Conservation (phyloP, 192 early-diverging fungal genomes). For the Coemansia sp. region DNA sequence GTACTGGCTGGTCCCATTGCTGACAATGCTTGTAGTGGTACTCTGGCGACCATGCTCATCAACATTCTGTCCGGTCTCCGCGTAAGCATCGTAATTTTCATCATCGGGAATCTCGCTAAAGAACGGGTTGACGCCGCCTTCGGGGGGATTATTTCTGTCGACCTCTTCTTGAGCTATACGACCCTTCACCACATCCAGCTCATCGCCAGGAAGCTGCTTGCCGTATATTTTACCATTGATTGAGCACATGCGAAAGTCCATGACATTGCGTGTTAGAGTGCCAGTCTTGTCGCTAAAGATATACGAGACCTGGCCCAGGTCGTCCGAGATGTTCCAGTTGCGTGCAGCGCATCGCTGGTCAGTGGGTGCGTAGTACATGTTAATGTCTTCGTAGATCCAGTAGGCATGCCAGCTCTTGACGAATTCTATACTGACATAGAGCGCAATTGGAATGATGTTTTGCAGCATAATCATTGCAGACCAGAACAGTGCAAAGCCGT, state of each 20-base stretch:
- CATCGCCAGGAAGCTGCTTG: slow-evolving; percentile 65
- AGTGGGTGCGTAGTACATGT: slow-evolving; percentile 69
- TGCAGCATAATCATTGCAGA: slow-evolving; percentile 90
- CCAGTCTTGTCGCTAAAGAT: slow-evolving; percentile 98
- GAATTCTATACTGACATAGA: slow-evolving; percentile 93
- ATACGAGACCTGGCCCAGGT: slow-evolving; percentile 95
- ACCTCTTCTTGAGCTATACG: slow-evolving; percentile 56
- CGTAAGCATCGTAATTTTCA: slow-evolving; percentile 15
- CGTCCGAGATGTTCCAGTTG: slow-evolving; percentile 92
- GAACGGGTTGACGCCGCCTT: slow-evolving; percentile 46
- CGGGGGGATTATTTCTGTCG: slow-evolving; percentile 55
- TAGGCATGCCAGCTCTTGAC: slow-evolving; percentile 82
- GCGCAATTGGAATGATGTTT: slow-evolving; percentile 93
- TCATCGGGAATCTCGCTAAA: slow-evolving; percentile 47
- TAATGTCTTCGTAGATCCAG: slow-evolving; percentile 88
- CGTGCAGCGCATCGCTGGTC: slow-evolving; percentile 44
- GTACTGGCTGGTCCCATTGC: slow-evolving; percentile 43
- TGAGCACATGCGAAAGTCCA: slow-evolving; percentile 93
- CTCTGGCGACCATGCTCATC: slow-evolving; percentile 20
- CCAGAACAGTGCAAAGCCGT: slow-evolving; percentile 57
- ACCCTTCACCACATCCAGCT: slow-evolving; percentile 62
- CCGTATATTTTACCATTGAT: slow-evolving; percentile 89
- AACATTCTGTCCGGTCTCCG: slow-evolving; percentile 7
- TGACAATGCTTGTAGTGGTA: slow-evolving; percentile 33
- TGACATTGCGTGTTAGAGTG: slow-evolving; percentile 91